Percentiles rank a stretch among this genome's conserved stretches.
phyloP scores from a whole-genome alignment of 2,329 filamentous ascomycete genomes.

The Stromatinia cepivora region DNA sequence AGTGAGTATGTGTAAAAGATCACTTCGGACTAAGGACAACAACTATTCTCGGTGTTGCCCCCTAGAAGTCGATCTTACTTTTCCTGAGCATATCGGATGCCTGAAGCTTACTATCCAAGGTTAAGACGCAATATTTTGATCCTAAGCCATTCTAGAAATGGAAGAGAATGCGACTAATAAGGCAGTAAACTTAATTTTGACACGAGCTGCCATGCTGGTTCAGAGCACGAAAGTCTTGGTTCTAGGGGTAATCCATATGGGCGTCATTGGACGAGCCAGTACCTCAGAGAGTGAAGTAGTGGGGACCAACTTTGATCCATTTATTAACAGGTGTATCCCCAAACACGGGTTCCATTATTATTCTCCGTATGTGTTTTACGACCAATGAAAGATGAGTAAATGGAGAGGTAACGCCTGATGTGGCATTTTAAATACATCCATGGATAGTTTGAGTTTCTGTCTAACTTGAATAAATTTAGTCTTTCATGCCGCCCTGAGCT shows the following conservation, averaged over 20 bases:
- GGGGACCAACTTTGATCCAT: slow-evolving; percentile 18
- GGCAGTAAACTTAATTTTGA: slow-evolving; percentile 20
- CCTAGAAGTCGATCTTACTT: slow-evolving; percentile 25
- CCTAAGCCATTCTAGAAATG: slow-evolving; percentile 8
- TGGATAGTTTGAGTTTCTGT: not conserved
- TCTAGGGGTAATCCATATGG: slow-evolving; percentile 1
- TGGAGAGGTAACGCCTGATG: not conserved
- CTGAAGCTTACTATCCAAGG: slow-evolving; percentile 23
- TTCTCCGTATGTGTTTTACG: not conserved
- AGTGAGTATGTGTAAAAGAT: slow-evolving; percentile 22
- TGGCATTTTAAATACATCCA: slow-evolving; percentile 11
- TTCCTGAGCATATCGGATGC: slow-evolving; percentile 15
- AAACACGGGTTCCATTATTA: slow-evolving; percentile 12
- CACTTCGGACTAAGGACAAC: slow-evolving; percentile 22
- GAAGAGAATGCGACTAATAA: slow-evolving; percentile 15
- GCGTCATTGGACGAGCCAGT: slow-evolving; percentile 16
- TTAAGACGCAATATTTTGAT: slow-evolving; percentile 21
- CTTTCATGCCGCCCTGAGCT: not conserved
- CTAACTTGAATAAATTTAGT: not conserved
- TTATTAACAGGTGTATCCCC: not conserved
- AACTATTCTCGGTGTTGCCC: slow-evolving; percentile 17
- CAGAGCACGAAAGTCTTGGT: slow-evolving; percentile 10
- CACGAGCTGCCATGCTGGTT: slow-evolving; percentile 21
- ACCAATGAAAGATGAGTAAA: not conserved
- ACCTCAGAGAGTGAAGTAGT: slow-evolving; percentile 13